These are phyloP conservation scores for Aureococcus anophagefferens DNA, from an alignment of 108 stramenopile genomes.

Conservation along the genomic window DNA sequence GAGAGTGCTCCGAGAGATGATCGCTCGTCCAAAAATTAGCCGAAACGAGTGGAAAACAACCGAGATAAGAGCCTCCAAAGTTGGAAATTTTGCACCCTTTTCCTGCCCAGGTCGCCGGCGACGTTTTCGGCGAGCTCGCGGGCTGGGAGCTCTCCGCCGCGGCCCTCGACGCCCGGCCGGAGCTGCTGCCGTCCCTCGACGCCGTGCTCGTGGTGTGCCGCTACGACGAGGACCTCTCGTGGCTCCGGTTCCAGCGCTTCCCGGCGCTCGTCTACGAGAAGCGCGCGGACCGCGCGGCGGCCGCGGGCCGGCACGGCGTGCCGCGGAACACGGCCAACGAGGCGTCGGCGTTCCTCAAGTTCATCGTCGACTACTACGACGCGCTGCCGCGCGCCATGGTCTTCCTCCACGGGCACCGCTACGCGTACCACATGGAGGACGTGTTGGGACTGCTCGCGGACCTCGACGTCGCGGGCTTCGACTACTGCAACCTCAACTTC, in stretches of 20 bases:
- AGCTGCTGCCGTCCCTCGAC: neutral
- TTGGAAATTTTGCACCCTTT: too few relatives aligned
- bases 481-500: constrained; percentile 14
- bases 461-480: neutral
- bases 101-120: too few relatives aligned
- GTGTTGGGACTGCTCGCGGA: neutral
- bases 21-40: too few relatives aligned
- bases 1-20: too few relatives aligned
- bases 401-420: constrained; percentile 11
- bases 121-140: too few relatives aligned
- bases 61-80: too few relatives aligned
- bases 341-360: constrained; percentile 13
- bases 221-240: constrained; percentile 9
- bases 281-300: neutral
- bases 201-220: neutral
- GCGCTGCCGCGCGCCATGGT: neutral
- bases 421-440: constrained; percentile 18
- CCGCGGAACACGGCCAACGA: constrained; percentile 11
- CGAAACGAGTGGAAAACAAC: too few relatives aligned
- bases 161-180: too few relatives aligned
- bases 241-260: neutral
- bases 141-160: too few relatives aligned
- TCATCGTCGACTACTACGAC: constrained; percentile 17
- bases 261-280: constrained; percentile 11
- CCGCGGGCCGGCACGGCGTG: neutral